Percentiles rank a stretch among this genome's conserved stretches.
These are phyloP conservation scores for Stereocaulon alpinum DNA, from an alignment of 495 filamentous ascomycete genomes.

Conservation along the genomic window DNA sequence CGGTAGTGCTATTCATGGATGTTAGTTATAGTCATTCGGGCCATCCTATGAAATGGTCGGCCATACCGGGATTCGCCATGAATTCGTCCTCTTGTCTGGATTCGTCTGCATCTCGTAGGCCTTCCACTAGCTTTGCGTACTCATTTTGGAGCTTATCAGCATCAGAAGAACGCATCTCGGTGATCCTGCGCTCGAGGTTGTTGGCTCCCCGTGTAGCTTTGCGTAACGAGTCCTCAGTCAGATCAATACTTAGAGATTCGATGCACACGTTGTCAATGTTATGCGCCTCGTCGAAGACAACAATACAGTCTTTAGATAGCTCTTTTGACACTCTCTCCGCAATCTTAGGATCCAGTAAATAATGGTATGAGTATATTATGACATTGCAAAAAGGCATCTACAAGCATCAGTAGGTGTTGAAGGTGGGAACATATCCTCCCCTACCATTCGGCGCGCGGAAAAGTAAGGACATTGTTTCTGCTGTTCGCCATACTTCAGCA, in stretches of 20 bases:
- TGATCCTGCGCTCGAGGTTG: constrained; percentile 82
- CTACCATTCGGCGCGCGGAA: constrained; percentile 73
- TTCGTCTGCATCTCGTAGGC: constrained; percentile 76
- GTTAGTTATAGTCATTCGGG: neutral
- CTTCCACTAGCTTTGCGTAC: constrained; percentile 92
- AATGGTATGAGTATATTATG: constrained; percentile 99
- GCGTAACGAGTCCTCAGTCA: constrained; percentile 86
- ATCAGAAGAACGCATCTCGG: constrained; percentile 86
- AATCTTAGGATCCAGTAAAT: constrained; percentile 95
- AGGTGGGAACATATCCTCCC: neutral
- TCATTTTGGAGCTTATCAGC: constrained; percentile 88
- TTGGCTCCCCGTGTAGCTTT: constrained; percentile 81
- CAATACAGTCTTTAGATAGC: constrained; percentile 94
- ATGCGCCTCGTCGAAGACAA: constrained; percentile 98
- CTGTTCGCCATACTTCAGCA: constrained; percentile 80
- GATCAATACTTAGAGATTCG: constrained; percentile 89
- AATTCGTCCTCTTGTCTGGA: constrained; percentile 87
- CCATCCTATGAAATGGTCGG: no score
- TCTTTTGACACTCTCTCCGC: constrained; percentile 94
- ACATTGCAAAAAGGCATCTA: constrained; percentile 96
- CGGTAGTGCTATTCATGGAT: constrained; percentile 45
- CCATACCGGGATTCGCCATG: constrained; percentile 68
- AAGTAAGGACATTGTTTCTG: constrained; percentile 98
- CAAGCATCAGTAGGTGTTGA: neutral
- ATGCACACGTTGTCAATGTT: constrained; percentile 99